Evolutionary conservation across 805 yeast genomes (phyloP), one percentile per base, ranked within the genome.

Genomic region (Komagataella pastoris): DNA sequence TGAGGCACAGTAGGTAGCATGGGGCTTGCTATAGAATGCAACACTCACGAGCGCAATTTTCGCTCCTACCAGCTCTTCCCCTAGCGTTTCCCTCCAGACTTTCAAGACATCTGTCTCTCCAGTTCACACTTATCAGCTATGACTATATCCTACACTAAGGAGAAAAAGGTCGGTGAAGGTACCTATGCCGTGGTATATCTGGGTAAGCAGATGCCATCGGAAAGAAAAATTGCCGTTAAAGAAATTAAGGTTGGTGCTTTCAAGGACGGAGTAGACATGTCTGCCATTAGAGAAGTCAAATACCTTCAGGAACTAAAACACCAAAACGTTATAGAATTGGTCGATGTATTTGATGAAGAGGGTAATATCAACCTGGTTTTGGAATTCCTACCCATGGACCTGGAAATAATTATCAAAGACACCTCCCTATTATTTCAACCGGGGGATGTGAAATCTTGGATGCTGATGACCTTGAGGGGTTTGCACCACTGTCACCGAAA

Each of bases 221-320:
- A 65, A 5, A 67, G 90, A 51, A 72, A 74, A 50, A 83, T 93
- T 40, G 99, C 99, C 57, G 83, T 95, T 54, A 93, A 93, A 63
- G 97, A 89, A 71, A 93, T 93, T 73, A 93, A 93, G 61, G 85
- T 95, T 0, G 95, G 95, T 1, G 83, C 85, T 54, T 90, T 90
- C 71, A 88, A 89, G 64, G 98, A 93, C 68, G 99, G 99, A 0
- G 69, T 93, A 50, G 99, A 93, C 67, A 91, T 93, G 97, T 85
- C 96, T 23, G 99, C 99, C 44, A 78, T 89, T n/a, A 66, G 97
- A 57, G 97, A 90, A 64, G 88, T 89, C 56, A 90, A 89, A 60
- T 88, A 85, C 60, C 68, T 89, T 18, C 95, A 87, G 60, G 97
- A 90, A 59, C 65, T 90, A 51, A 75, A 76, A 49, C 90, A 87